phyloP scores from a whole-genome alignment of 2,329 filamentous ascomycete species.

The Fusarium sp. region DNA sequence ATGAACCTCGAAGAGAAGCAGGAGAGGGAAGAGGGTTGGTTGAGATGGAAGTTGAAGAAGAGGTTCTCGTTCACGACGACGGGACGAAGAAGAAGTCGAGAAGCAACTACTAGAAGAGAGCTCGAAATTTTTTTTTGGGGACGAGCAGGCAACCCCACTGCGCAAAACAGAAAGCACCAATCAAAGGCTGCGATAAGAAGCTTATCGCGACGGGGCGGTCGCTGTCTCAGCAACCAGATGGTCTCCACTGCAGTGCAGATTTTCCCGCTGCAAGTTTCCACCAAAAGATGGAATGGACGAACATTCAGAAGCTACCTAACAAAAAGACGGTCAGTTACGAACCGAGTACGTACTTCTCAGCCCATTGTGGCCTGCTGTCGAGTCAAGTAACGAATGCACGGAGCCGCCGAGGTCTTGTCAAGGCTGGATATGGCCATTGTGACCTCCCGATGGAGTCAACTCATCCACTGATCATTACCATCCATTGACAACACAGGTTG shows the following conservation, averaged over 20 bases:
- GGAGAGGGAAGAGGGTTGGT: not conserved
- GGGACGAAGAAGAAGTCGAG: conserved; percentile 40
- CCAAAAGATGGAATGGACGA: conserved; percentile 5
- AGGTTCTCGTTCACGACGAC: conserved; percentile 34
- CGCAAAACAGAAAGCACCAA: conserved; percentile 39
- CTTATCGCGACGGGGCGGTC: conserved; percentile 44
- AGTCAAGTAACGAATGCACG: not conserved
- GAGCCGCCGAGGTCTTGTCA: not conserved
- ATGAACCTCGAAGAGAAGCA: conserved; percentile 12
- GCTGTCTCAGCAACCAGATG: conserved; percentile 51
- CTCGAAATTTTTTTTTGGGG: conserved; percentile 52
- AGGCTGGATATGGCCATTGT: not conserved
- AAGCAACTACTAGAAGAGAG: conserved; percentile 35
- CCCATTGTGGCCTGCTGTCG: not conserved
- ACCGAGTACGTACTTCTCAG: not conserved
- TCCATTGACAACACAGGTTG: not conserved
- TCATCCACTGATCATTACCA: not conserved
- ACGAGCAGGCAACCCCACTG: conserved; percentile 34
- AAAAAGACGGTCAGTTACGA: conserved; percentile 17
- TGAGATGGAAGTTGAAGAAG: conserved; percentile 23
- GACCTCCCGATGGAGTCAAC: not conserved
- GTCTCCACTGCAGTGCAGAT: conserved; percentile 41
- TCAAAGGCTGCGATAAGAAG: conserved; percentile 46
- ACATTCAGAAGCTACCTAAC: not conserved
- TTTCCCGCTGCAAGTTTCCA: conserved; percentile 34